phyloP scores from a whole-genome alignment of 1,284 basidiomycete genomes.

The Ceratorhiza oryzae-sativae region DNA sequence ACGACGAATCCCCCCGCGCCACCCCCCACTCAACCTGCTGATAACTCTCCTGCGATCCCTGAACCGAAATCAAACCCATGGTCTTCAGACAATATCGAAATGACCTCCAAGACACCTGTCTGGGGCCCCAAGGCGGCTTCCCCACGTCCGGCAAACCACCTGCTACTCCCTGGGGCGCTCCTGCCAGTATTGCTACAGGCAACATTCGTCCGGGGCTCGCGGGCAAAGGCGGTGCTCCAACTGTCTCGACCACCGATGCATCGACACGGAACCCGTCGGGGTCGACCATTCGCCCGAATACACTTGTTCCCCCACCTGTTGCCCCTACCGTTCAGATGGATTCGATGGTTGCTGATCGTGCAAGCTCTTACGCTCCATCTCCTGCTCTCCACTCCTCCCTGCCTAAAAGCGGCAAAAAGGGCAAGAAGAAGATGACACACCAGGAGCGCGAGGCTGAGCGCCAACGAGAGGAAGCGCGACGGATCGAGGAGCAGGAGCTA shows the following conservation, averaged over 20 bases:
- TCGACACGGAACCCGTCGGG: not conserved
- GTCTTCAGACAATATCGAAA: constrained; percentile 2
- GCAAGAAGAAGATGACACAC: constrained; percentile 10
- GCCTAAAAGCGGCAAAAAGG: constrained; percentile 6
- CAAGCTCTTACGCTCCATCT: constrained; percentile 9
- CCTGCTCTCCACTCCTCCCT: constrained; percentile 6
- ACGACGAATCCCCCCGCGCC: not conserved
- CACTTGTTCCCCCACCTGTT: constrained; percentile 11
- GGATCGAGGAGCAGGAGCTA: constrained; percentile 14
- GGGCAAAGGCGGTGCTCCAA: not conserved
- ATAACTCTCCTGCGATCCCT: not conserved
- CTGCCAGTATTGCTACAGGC: constrained; percentile 12
- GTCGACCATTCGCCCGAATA: not conserved
- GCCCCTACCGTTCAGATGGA: constrained; percentile 30
- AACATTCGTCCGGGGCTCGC: not conserved
- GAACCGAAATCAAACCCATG: constrained; percentile 11
- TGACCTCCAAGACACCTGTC: not conserved
- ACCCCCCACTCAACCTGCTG: not conserved
- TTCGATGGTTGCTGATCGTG: constrained; percentile 34
- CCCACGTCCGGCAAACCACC: constrained; percentile 24
- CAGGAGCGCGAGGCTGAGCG: constrained; percentile 7
- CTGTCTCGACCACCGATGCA: not conserved
- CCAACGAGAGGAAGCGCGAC: not conserved
- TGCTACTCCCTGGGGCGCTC: constrained; percentile 5
- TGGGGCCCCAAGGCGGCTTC: not conserved